A percentile compares a stretch with the other conserved stretches of the same genome.
Evolutionary conservation across 2,329 filamentous ascomycete genomes (phyloP).

Genomic region (Lachnellula subtilissima): DNA sequence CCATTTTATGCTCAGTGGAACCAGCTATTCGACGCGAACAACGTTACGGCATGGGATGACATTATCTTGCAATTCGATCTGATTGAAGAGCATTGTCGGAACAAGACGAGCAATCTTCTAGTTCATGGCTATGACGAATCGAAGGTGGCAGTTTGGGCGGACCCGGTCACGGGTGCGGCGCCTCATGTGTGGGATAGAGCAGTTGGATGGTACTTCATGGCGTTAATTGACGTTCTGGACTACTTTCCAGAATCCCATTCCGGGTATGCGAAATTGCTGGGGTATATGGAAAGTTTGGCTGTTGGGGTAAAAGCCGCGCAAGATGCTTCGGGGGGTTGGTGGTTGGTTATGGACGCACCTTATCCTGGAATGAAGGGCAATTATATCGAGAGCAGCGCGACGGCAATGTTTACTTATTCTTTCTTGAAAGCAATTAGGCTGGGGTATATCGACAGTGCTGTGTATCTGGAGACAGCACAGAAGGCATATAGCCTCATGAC

Average conservation of each 20-base stretch:
- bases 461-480: slow-evolving; percentile 13
- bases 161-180: slow-evolving; percentile 32
- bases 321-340: slow-evolving; percentile 33
- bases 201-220: slow-evolving; percentile 37
- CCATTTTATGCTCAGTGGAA: slow-evolving; percentile 30
- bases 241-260: slow-evolving; percentile 21
- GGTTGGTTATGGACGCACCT: slow-evolving; percentile 34
- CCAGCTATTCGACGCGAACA: slow-evolving; percentile 21
- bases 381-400: slow-evolving; percentile 36
- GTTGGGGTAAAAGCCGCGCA: slow-evolving; percentile 16
- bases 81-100: slow-evolving; percentile 21
- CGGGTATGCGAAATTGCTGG: background rate
- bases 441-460: slow-evolving; percentile 28
- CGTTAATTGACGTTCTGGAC: slow-evolving; percentile 35
- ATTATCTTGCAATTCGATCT: slow-evolving; percentile 27
- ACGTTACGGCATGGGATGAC: slow-evolving; percentile 28
- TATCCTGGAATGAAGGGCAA: slow-evolving; percentile 27
- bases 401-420: slow-evolving; percentile 36
- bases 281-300: background rate
- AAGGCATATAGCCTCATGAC: slow-evolving; percentile 19
- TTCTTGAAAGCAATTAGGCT: slow-evolving; percentile 34
- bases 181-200: slow-evolving; percentile 37
- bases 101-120: slow-evolving; percentile 27
- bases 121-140: slow-evolving; percentile 35
- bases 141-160: slow-evolving; percentile 33